Evolutionary conservation across 352 stramenopile species (phyloP).

Genomic region (Phytophthora pseudosyringae): DNA sequence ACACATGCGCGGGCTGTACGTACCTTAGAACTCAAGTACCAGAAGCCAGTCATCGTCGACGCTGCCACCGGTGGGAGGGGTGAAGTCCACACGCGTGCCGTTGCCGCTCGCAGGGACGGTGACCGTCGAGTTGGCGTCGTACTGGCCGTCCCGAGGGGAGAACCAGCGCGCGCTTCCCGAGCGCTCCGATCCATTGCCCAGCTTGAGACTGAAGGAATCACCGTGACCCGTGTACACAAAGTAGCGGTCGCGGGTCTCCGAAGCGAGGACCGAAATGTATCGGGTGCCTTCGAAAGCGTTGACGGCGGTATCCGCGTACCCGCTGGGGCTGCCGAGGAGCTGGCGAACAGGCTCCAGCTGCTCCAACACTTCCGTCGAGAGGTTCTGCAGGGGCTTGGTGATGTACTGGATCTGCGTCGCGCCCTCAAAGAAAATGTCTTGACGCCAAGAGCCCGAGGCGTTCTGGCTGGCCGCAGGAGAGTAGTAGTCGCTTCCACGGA

Average conservation of each 20-base stretch:
- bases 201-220: constrained; percentile 24
- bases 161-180: constrained; percentile 24
- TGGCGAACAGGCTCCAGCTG: constrained; percentile 18
- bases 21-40: constrained; percentile 24
- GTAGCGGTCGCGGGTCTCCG: constrained; percentile 13
- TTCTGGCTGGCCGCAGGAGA: constrained; percentile 20
- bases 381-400: constrained; percentile 29
- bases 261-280: constrained; percentile 33
- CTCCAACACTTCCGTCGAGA: constrained; percentile 9
- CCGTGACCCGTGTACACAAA: constrained; percentile 32
- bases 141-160: constrained; percentile 29
- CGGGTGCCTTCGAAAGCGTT: constrained; percentile 26
- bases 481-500: constrained; percentile 31
- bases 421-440: constrained; percentile 29
- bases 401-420: constrained; percentile 29
- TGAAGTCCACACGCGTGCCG: constrained; percentile 28
- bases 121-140: constrained; percentile 13
- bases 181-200: constrained; percentile 16
- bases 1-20: no score
- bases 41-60: constrained; percentile 36
- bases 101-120: constrained; percentile 13
- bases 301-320: constrained; percentile 7
- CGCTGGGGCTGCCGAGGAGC: constrained; percentile 19
- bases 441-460: constrained; percentile 26
- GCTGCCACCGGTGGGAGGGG: constrained; percentile 17